These are phyloP conservation scores for Solanum hybrid DNA, from an alignment of 305 asterid genomes.

Conservation along the genomic window DNA sequence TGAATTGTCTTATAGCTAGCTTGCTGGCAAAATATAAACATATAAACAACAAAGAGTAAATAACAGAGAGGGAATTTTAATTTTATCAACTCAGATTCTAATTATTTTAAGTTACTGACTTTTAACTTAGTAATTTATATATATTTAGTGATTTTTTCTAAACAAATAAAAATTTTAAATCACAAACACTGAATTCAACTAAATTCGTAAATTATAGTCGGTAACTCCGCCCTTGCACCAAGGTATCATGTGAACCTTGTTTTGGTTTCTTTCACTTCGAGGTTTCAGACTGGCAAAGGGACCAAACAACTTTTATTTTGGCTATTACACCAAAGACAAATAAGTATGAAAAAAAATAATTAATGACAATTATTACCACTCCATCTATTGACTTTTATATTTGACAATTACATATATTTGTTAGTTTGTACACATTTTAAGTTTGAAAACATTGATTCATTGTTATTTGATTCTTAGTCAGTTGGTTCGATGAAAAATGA, in stretches of 20 bases:
- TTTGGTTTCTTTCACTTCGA: not conserved
- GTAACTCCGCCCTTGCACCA: not conserved
- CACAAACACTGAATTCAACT: rapidly evolving
- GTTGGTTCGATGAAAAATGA: rapidly evolving
- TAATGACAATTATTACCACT: not conserved
- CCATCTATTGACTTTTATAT: not conserved
- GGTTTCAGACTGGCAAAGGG: not conserved
- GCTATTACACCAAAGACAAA: not conserved
- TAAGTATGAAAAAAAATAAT: not conserved
- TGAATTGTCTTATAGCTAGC: not conserved
- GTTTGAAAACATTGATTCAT: not conserved
- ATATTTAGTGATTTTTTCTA: not conserved
- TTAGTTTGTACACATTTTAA: not conserved
- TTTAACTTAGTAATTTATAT: not conserved
- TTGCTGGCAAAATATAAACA: not conserved
- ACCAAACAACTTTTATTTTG: not conserved
- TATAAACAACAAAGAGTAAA: not conserved
- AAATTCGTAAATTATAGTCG: not conserved
- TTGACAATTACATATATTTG: not conserved
- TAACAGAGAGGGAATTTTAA: not conserved
- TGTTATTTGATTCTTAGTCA: not conserved
- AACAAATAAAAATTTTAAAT: not conserved
- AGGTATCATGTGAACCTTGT: not conserved
- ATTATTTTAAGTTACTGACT: not conserved
- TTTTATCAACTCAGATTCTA: not conserved